A percentile compares a stretch with the other conserved stretches of the same genome.
Evolutionary conservation across 495 filamentous ascomycete genomes (phyloP).

Genomic region (Rostrohypoxylon terebratum): DNA sequence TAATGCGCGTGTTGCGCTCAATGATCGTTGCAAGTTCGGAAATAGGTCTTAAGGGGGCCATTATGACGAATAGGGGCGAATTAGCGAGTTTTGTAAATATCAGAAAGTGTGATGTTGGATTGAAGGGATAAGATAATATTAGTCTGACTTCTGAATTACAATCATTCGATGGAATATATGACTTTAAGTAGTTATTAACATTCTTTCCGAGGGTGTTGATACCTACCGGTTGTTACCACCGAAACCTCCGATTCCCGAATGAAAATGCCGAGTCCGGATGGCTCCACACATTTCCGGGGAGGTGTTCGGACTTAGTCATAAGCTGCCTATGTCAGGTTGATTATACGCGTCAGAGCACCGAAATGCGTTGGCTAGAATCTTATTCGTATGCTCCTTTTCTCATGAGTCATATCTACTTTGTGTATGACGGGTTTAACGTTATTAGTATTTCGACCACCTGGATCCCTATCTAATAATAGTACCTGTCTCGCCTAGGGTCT

Average conservation of each 20-base stretch:
- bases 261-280: constrained; percentile 37
- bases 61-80: constrained; percentile 14
- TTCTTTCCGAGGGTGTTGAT: background rate
- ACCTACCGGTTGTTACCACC: background rate
- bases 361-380: no score
- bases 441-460: no score
- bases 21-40: constrained; percentile 46
- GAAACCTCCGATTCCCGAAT: constrained; percentile 30
- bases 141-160: background rate
- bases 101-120: background rate
- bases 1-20: constrained; percentile 22
- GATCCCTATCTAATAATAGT: no score
- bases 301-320: constrained; percentile 8
- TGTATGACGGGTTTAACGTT: no score
- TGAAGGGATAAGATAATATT: background rate
- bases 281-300: background rate
- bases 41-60: constrained; percentile 42
- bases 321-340: background rate
- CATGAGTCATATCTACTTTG: no score
- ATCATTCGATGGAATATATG: background rate
- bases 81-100: background rate
- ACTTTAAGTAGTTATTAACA: constrained; percentile 28
- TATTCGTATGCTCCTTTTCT: no score
- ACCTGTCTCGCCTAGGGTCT: no score
- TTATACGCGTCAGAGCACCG: no score